These are phyloP conservation scores for Picea sitchensis DNA, from an alignment of 75 land plant genomes.

Conservation along the genomic window DNA sequence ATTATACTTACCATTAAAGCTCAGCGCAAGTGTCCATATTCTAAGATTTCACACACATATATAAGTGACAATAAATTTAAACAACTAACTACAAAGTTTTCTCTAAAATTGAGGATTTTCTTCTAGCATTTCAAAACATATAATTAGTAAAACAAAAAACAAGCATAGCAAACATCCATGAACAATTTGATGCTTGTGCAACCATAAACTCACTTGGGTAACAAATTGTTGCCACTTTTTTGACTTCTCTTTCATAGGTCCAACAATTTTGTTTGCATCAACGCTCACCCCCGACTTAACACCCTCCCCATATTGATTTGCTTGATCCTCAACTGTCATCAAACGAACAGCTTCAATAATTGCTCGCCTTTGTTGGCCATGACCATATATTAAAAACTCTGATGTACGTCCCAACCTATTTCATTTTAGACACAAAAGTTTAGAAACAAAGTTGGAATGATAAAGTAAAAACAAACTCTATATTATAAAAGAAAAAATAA, in stretches of 20 bases:
- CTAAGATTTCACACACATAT: background rate
- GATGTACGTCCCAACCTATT: conserved; percentile 76
- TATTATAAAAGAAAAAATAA: no score
- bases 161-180: background rate
- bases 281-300: conserved; percentile 9
- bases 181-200: background rate
- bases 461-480: no score
- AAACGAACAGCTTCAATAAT: conserved; percentile 84
- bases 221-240: conserved; percentile 95
- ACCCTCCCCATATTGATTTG: conserved; percentile 2
- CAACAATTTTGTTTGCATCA: conserved; percentile 12
- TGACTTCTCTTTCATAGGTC: conserved; percentile 65
- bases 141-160: background rate
- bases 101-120: no score
- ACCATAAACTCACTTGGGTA: conserved; percentile 45
- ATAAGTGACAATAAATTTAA: no score
- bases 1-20: background rate
- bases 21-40: background rate
- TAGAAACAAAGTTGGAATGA: no score
- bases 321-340: conserved; percentile 27
- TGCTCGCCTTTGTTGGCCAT: conserved; percentile 88
- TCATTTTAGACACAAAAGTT: no score
- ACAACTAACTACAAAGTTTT: no score
- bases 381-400: conserved; percentile 88
- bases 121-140: background rate